A percentile compares a stretch with the other conserved stretches of the same genome.
Conservation (phyloP, 208 protist species). For the Trypanosoma mega region DNA sequence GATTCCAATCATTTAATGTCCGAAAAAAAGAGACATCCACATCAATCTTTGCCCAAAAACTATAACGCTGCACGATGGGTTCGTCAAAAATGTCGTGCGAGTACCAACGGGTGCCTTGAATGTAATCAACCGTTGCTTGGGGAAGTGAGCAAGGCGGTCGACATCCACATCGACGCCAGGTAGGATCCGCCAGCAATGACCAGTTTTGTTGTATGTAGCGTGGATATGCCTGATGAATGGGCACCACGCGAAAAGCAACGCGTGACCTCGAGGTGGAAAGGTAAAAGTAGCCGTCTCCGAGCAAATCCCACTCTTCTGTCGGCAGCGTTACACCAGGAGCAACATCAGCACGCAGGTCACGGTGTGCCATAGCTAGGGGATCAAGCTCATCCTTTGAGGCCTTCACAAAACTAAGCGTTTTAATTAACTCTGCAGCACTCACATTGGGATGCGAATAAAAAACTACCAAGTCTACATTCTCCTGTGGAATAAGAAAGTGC, state of each 20-base stretch:
- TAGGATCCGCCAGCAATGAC: conserved; percentile 17
- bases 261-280: not conserved
- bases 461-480: conserved; percentile 21
- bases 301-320: conserved; percentile 4
- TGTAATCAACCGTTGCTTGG: conserved; percentile 13
- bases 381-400: conserved; percentile 3
- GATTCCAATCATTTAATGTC: conserved; percentile 8
- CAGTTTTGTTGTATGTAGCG: conserved; percentile 18
- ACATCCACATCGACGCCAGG: conserved; percentile 25
- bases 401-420: conserved; percentile 9
- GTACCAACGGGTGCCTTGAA: conserved; percentile 32
- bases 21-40: conserved; percentile 21
- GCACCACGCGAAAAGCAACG: conserved; percentile 18
- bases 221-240: conserved; percentile 22
- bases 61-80: conserved; percentile 24
- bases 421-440: conserved; percentile 7
- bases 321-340: not conserved
- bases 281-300: conserved; percentile 19
- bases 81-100: conserved; percentile 27
- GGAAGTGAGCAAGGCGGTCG: conserved; percentile 13
- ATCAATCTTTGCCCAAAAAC: conserved; percentile 29
- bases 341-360: conserved; percentile 13
- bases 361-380: not conserved
- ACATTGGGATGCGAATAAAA: conserved; percentile 20
- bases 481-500: conserved; percentile 15